Evolutionary conservation across 148 eudicot genomes (phyloP).

Genomic region (Heliamphora exappendiculata): DNA sequence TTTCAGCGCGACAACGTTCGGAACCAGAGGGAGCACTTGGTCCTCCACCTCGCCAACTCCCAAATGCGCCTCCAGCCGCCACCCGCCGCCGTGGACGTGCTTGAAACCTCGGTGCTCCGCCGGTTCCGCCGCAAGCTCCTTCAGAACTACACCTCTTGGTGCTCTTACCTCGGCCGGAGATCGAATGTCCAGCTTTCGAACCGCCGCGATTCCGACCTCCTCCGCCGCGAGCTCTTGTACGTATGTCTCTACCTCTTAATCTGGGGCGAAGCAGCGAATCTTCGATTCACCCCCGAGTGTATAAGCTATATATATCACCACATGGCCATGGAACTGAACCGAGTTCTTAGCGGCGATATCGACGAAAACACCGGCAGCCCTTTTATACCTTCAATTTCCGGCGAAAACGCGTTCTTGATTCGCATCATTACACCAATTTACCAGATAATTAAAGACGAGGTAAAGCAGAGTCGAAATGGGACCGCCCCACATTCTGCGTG

Average conservation of each 20-base stretch:
- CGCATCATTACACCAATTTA: conserved; percentile 59
- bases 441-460: conserved; percentile 42
- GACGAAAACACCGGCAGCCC: conserved; percentile 51
- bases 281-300: conserved; percentile 79
- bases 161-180: conserved; percentile 41
- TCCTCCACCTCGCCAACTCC: conserved; percentile 70
- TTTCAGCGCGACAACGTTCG: conserved; percentile 73
- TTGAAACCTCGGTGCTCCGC: conserved; percentile 45
- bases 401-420: conserved; percentile 45
- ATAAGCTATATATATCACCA: conserved; percentile 75
- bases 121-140: conserved; percentile 53
- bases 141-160: conserved; percentile 60
- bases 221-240: conserved; percentile 64
- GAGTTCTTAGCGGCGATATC: conserved; percentile 37
- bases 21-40: conserved; percentile 83
- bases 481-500: conserved; percentile 86
- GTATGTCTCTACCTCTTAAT: conserved; percentile 57
- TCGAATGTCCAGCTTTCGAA: conserved; percentile 37
- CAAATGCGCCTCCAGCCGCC: conserved; percentile 71
- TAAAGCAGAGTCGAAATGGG: conserved; percentile 56
- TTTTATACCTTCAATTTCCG: conserved; percentile 38
- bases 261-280: conserved; percentile 86
- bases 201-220: conserved; percentile 36
- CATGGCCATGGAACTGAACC: conserved; percentile 64
- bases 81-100: conserved; percentile 38